phyloP scores from a whole-genome alignment of 208 protist genomes.

The Leishmania arabica region DNA sequence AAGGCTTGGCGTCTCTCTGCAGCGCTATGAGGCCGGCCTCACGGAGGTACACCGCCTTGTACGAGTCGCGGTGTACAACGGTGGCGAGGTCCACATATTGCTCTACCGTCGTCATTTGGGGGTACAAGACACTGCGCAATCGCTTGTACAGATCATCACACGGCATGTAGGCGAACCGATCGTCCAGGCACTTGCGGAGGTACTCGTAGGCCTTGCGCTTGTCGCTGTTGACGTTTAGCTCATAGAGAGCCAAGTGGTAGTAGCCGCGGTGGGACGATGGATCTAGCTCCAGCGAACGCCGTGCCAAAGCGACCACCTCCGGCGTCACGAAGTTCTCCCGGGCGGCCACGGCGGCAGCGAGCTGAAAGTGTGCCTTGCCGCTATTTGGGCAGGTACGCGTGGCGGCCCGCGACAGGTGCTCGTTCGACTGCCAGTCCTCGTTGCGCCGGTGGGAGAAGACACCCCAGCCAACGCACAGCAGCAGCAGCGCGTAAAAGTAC shows the following conservation, averaged over 20 bases:
- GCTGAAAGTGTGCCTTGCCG: conserved; percentile 45
- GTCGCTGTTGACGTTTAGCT: conserved; percentile 31
- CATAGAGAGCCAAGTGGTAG: conserved; percentile 44
- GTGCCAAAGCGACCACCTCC: conserved; percentile 34
- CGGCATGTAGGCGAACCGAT: conserved; percentile 21
- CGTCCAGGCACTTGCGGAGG: conserved; percentile 35
- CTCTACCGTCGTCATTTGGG: conserved; percentile 41
- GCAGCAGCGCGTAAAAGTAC: conserved; percentile 22
- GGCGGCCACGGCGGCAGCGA: conserved; percentile 28
- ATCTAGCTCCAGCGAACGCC: conserved; percentile 40
- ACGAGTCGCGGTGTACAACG: conserved; percentile 4
- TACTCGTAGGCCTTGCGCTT: conserved; percentile 27
- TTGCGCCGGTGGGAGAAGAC: conserved; percentile 41
- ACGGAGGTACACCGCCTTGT: conserved; percentile 33
- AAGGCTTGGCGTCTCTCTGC: conserved; percentile 11
- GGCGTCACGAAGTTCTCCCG: conserved; percentile 18
- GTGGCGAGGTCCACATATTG: conserved; percentile 35
- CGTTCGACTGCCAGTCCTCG: conserved; percentile 47
- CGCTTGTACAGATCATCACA: conserved; percentile 29
- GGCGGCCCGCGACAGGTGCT: conserved; percentile 43
- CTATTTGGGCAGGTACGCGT: conserved; percentile 54
- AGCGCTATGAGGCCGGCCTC: conserved; percentile 24
- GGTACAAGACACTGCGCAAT: conserved; percentile 29
- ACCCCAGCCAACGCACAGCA: conserved; percentile 37
- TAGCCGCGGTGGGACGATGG: conserved; percentile 29